Percentiles rank a stretch among this genome's conserved stretches.
phyloP scores from a whole-genome alignment of 441 rosid species.

The Erysimum cheiri region DNA sequence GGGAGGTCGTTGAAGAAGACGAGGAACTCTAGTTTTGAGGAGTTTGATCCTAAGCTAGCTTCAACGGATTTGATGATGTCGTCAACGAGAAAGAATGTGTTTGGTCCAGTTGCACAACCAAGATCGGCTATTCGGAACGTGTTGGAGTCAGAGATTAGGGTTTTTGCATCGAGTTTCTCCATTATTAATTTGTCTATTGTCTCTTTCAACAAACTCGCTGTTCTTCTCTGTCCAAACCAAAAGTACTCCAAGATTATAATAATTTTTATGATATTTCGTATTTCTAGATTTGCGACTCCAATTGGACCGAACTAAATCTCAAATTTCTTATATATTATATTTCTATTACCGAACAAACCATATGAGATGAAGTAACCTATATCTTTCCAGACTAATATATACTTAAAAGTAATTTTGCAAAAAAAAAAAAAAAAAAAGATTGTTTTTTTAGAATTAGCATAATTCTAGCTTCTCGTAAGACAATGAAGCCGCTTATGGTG shows the following conservation, averaged over 20 bases:
- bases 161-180: conserved; percentile 51
- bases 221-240: conserved; percentile 39
- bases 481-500: conserved; percentile 21
- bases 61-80: conserved; percentile 45
- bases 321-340: not conserved
- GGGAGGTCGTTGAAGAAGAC: conserved; percentile 51
- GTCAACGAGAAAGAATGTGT: conserved; percentile 51
- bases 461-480: conserved; percentile 19
- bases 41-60: conserved; percentile 27
- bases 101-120: conserved; percentile 76
- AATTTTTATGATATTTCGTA: not conserved
- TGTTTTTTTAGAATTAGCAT: conserved; percentile 17
- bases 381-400: too few relatives aligned
- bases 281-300: not conserved
- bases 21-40: conserved; percentile 41
- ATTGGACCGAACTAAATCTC: not conserved
- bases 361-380: too few relatives aligned
- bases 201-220: conserved; percentile 45
- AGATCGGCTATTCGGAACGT: conserved; percentile 57
- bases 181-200: conserved; percentile 48
- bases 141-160: conserved; percentile 42
- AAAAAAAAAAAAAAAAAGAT: too few relatives aligned
- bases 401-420: not conserved
- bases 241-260: not conserved
- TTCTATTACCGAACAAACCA: not conserved